Evolutionary conservation across 805 yeast species (phyloP).

Genomic region (Hanseniaspora lachancei): DNA sequence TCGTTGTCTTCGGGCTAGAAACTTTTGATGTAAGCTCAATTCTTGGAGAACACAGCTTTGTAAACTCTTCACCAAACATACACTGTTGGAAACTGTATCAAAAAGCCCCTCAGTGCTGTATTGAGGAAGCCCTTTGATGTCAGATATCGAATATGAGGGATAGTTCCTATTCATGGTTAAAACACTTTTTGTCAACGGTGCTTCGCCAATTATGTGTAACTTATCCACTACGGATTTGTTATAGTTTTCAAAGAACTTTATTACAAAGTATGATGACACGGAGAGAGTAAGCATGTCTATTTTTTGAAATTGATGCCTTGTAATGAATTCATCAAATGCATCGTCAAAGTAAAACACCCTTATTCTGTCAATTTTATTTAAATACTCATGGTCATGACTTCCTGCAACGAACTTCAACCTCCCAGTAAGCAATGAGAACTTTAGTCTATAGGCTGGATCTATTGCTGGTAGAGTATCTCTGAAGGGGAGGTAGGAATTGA

Average conservation of each 20-base stretch:
- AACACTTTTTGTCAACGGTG: not conserved
- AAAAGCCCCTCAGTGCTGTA: not conserved
- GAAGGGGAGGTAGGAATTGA: not conserved
- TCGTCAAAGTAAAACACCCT: not conserved
- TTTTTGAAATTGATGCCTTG: not conserved
- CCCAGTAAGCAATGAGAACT: not conserved
- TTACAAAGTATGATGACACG: not conserved
- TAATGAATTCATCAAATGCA: not conserved
- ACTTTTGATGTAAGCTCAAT: too few relatives aligned
- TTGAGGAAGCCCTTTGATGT: not conserved
- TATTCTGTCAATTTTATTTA: not conserved
- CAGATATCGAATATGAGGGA: not conserved
- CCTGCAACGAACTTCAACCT: too few relatives aligned
- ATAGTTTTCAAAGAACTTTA: not conserved
- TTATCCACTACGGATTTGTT: not conserved
- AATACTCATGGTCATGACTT: not conserved
- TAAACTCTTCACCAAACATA: too few relatives aligned
- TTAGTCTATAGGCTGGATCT: not conserved
- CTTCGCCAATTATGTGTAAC: not conserved
- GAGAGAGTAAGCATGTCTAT: not conserved
- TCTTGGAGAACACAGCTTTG: too few relatives aligned
- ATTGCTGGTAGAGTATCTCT: not conserved
- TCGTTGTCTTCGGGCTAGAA: too few relatives aligned
- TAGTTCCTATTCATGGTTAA: not conserved
- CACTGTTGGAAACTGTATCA: too few relatives aligned